Evolutionary conservation across 2,329 filamentous ascomycete species (phyloP), one percentile per base, ranked within the genome.

Genomic region (Botrytis squamosa): DNA sequence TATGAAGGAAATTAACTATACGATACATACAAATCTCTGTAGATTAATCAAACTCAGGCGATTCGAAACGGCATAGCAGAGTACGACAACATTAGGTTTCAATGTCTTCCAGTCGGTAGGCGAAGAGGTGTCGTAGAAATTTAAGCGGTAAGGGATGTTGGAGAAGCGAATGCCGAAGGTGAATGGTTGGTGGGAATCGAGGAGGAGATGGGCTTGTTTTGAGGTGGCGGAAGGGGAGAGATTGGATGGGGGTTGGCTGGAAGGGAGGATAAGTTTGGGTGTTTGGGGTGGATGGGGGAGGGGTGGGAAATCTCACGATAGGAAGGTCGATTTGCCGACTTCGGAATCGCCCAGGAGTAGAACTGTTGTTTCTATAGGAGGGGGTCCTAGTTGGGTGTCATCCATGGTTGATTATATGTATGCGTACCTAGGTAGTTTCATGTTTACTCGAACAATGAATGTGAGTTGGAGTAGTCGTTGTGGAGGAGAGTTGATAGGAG

Each of bases 51-150:
- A 84, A 77, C 85, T 89, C 62, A 87, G 79, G 60, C 89, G 84
- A 75, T 87, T 86, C 80, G 86, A 88, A 78, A 91, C 89, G 78
- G 90, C 88, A 78, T 88, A 91, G 81, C 89, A 90, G 74, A 90
- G 81, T 42, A 90, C 82, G 69, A 90, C 82, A 44, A 90, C 82
- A 79, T 91, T 86, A 0, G 89, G 89, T 22, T 84, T 84, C 29
- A 90, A 82, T n/a, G 87, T 82, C 65, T 83, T 85, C 89, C 89
- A 91, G 78, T 85, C 87, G 38, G 88, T 85, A 7, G 89, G 88
- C 77, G 84, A 85, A 14, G 86, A 85, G 1, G 88, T 90, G 79
- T 91, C 89, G 76, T 85, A 87, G 77, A 90, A 89, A 78, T 89
- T 87, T 75, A 91, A 84, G 40, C 86, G 84, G 78, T 87, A 88